Percentiles rank a stretch among this genome's conserved stretches.
phyloP scores from a whole-genome alignment of 371 early-diverging fungal species.

The Apophysomyces ossiformis region DNA sequence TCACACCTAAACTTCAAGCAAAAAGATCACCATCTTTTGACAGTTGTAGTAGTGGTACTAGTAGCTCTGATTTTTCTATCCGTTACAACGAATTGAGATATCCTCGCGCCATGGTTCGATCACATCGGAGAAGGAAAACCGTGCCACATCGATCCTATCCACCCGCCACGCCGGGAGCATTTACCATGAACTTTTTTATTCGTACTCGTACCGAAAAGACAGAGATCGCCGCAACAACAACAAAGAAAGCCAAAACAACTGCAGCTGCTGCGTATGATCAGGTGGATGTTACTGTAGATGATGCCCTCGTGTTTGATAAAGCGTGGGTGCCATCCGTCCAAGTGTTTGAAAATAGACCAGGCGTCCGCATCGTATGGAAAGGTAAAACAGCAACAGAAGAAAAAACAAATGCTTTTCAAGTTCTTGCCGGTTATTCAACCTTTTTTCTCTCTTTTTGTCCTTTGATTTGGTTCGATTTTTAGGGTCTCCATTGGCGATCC shows the following conservation, averaged over 20 bases:
- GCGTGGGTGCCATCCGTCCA: conserved; percentile 29
- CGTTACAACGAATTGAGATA: neutral
- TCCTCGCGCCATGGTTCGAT: neutral
- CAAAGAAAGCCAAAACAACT: conserved; percentile 16
- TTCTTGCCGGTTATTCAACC: conserved; percentile 7
- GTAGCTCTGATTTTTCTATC: neutral
- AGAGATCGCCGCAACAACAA: neutral
- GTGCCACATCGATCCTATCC: conserved; percentile 7
- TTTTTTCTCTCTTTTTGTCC: conserved; percentile 9
- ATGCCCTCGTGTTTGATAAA: conserved; percentile 23
- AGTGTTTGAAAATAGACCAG: conserved; percentile 27
- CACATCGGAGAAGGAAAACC: conserved; percentile 6
- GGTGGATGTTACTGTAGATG: conserved; percentile 21
- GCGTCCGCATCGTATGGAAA: conserved; percentile 31
- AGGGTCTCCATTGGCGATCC: conserved; percentile 58
- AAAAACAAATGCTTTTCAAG: neutral
- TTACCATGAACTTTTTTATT: neutral
- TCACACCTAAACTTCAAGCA: conserved; percentile 25
- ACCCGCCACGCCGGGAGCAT: conserved; percentile 5
- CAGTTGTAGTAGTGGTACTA: neutral
- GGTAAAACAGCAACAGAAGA: conserved; percentile 15
- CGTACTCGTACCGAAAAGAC: neutral
- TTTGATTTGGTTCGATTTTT: conserved; percentile 8
- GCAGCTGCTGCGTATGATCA: conserved; percentile 27
- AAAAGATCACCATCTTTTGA: conserved; percentile 3